Base-by-base conservation (phyloP, 2,329 filamentous ascomycete genomes). In the Periconia macrospinosa region DNA sequence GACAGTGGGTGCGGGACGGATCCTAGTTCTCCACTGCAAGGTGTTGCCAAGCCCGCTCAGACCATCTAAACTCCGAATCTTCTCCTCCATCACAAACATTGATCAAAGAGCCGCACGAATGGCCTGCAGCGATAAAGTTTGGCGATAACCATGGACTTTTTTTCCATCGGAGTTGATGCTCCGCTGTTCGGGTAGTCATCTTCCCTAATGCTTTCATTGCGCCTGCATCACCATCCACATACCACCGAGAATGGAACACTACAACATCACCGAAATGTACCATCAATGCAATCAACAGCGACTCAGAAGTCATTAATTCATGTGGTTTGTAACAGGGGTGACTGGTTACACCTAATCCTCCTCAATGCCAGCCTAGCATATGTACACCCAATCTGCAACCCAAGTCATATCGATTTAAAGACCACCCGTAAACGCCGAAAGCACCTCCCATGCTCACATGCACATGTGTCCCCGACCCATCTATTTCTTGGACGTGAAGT, bases 401-500 rank as follows among this genome's bases (percentile, higher is more conserved):
- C 33, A 33, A 33, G 30, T 33, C 30, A 33, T 8, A 8, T 13
- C 13, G 30, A 37, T n/a, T n/a, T 37, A 37, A 37, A 37, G 15
- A 37, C 33, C 33, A 37, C 30, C n/a, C 20, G 9, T 11, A 45
- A 45, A 49, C 45, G 35, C 33, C 19, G 15, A 20, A 23, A 44
- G 37, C 42, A 46, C 20, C 20, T 30, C 48, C 13, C 43, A 46
- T 19, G n/a, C 23, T 37, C n/a, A 3, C 15, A 3, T 3, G 15
- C 13, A n/a, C 33, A 14, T 13, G 33, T 41, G 14, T n/a, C 19
- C 47, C 11, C 3, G 6, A 11, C 27, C 7, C 18, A 17, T 53
- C 54, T 69, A 75, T 65, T 75, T 74, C 78, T 83, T 85, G 50
- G 87, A 91, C 37, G 92, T 97, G 71, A 96, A 97, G 75, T 97